Base-by-base conservation (phyloP, 2,329 filamentous ascomycete species). In the Elsinoe ampelina region DNA sequence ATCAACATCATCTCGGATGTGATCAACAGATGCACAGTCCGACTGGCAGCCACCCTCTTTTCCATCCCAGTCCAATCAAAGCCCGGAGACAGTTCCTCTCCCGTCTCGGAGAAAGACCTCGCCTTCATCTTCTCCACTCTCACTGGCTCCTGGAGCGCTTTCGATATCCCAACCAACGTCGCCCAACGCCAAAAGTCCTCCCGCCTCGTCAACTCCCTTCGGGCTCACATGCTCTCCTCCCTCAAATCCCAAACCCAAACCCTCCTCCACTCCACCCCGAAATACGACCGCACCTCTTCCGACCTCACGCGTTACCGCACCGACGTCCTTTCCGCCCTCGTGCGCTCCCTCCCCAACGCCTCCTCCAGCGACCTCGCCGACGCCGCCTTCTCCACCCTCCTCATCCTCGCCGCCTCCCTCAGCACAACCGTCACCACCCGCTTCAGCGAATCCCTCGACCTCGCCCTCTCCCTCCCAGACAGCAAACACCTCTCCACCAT, bases 401-500 rank as follows among this genome's bases (percentile, higher is more conserved):
- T 83, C 41, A 79, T 79, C 32, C 81, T 80, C 0, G 78, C 78
- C 1, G 78, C 77, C 22, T 77, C 77, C 36, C 77, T 79, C 69
- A 77, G 80, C 2, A 71, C 76, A 2, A 81, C 80, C 57, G 80
- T 82, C 63, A 78, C 76, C 6, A 78, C 81, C 58, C 73, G 82
- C 19, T 81, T 82, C 62, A 76, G 72, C 0, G 80, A 82, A 60
- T 78, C 74, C 22, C 65, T 83, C 50, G 80, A 82, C 62, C 80
- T 76, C 64, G 82, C 80, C 65, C 71, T 83, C 45, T 58, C 64
- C 1, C 72, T 74, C 17, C 26, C 26, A 30, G 78, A 77, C 34
- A 67, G 70, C 2, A 61, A 71, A 35, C 72, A 80, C 65, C 72
- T 78, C 62, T 66, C 72, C 2, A 70, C 73, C 8, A 77, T 81